Base-by-base conservation (phyloP, 2,329 filamentous ascomycete genomes). In the Fusarium solani-melongenae region DNA sequence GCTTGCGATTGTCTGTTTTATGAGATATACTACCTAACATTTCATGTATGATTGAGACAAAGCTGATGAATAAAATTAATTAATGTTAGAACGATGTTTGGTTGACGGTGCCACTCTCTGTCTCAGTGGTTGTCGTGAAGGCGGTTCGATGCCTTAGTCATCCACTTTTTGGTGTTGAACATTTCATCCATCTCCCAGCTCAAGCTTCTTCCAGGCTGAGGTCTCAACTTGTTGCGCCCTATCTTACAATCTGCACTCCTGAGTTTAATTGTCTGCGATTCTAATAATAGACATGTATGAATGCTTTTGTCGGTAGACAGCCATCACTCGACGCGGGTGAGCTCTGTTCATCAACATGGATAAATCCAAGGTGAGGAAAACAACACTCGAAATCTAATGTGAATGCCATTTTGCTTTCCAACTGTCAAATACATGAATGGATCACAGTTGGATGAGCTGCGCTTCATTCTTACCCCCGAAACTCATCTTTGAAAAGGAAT, bases 311-410 rank as follows among this genome's bases (percentile, higher is more conserved):
- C 33, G 27, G 56, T 63, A 63, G 36, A 9, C 10, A 63, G 39
- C 7, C 12, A 36, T 33, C 55, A 10, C 41, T 33, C 27, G 41
- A 53, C 60, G 20, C 46, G 38, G 34, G 58, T 66, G 70, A 57
- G 39, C 14, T n/a, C 33, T 29, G 33, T 22, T 27, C 29, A 20
- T 33, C 58, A 72, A 46, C 22, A 78, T 78, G 76, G 76, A 78
- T 56, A 78, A 76, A 71, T 75, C 73, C 27, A 78, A 78, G 76
- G 76, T 78, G 38, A 67, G 76, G 61, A 44, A 2, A 29, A 41
- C 17, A 65, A 64, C 7, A 53, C 55, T 59, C 38, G 11, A 27
- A 46, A 20, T 36, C n/a, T 36, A 6, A 49, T 12, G 14, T 34
- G 6, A 55, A 31, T 31, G n/a, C 20, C 15, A 31, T 31, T 46